Evolutionary conservation across 768 basidiomycete genomes (phyloP), one percentile per base, ranked within the genome.

Genomic region (Amanita exitialis): DNA sequence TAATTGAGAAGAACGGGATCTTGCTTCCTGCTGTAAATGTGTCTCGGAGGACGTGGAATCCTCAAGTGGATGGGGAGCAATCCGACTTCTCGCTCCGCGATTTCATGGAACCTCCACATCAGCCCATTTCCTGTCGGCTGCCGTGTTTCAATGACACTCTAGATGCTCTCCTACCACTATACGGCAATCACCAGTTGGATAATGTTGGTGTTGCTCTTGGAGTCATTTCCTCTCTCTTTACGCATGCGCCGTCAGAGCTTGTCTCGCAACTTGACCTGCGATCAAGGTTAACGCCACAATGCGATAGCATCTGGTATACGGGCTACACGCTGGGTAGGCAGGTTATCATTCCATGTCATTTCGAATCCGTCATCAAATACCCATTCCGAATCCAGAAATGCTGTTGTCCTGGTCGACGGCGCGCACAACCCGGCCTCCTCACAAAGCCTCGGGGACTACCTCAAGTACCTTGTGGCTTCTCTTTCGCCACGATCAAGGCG

Each of bases 361-460:
- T 60, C 57, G 13, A 10, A 35, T 52, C 53, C 64, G 12, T 12
- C 44, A n/a, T 49, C 55, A 9, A 32, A 43, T 30, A 52, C 59
- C 39, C 55, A 13, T 21, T 39, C 10, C 37, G 53, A 20, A 48
- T 16, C 13, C n/a, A 49, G 21, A 50, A 36, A 49, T 28, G 54
- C 66, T 9, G 55, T 76, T 6, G 66, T 94, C 10, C 75, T 98
- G 9, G 86, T 84, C 4, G 96, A 99, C 60, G 96, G 96, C 3
- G 95, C 96, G 0, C 96, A 98, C 64, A 99, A 98, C 62, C 68
- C 82, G 6, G 83, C 89, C 5, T 91, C 91, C 0, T 76, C 91
- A 0, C 56, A 64, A 25, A 77, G 78, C 0, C 77, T 97, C 9
- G 75, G 81, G 6, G 62, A 70, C 2, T 97, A 90, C 62, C 67